These are phyloP conservation scores for Spiraea crenata DNA, from an alignment of 331 rosid genomes.

Conservation along the genomic window DNA sequence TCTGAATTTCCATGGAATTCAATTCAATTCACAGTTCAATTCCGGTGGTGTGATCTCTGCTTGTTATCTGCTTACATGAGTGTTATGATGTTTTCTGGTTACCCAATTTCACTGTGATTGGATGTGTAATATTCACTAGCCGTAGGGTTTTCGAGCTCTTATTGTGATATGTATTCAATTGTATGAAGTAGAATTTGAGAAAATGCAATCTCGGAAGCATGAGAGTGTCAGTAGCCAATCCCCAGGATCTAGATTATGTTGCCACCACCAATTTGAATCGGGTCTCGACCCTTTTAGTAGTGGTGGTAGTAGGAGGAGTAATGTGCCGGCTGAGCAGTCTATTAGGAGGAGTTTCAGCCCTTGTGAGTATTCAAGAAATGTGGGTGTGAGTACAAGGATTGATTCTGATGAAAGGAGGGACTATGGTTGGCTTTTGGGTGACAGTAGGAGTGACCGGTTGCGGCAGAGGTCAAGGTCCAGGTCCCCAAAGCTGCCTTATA, in stretches of 20 bases:
- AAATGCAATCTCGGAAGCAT: conserved; percentile 59
- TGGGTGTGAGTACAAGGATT: conserved; percentile 37
- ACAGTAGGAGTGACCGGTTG: conserved; percentile 36
- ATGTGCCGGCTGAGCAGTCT: conserved; percentile 31
- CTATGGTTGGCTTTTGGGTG: conserved; percentile 48
- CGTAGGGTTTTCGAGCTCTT: conserved; percentile 2
- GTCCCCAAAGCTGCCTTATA: conserved; percentile 46
- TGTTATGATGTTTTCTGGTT: conserved; percentile 1
- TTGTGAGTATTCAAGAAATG: conserved; percentile 36
- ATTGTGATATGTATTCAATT: neutral
- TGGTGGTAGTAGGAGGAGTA: conserved; percentile 15
- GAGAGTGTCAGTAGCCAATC: conserved; percentile 43
- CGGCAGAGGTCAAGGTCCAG: conserved; percentile 50
- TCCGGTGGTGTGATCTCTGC: conserved; percentile 8
- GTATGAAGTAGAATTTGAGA: neutral
- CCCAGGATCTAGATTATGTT: conserved; percentile 36
- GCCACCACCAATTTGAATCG: conserved; percentile 34
- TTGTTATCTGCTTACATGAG: neutral
- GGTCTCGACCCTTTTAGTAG: conserved; percentile 33
- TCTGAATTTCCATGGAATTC: conserved; percentile 9
- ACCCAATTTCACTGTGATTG: conserved; percentile 3
- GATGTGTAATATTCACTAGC: neutral
- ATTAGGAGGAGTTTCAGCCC: conserved; percentile 62
- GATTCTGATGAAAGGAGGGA: conserved; percentile 52
- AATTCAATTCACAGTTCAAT: neutral